phyloP scores from a whole-genome alignment of 1,284 basidiomycete species.

The Ustilago curta region DNA sequence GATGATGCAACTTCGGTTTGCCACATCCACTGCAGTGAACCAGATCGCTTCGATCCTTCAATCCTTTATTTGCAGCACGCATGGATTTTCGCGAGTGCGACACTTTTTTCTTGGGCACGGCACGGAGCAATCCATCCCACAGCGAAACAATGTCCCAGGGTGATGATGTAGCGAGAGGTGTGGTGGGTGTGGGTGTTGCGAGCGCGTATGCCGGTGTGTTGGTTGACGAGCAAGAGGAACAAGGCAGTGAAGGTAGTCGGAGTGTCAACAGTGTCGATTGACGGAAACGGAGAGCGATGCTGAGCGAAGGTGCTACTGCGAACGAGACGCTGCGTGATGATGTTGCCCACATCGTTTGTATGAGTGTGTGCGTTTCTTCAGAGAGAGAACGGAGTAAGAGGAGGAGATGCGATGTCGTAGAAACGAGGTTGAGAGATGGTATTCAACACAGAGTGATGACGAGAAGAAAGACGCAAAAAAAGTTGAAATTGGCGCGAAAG shows the following conservation, averaged over 20 bases:
- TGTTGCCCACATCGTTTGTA: conserved; percentile 13
- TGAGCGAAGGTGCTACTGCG: conserved; percentile 2
- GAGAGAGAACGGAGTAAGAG: too few relatives aligned
- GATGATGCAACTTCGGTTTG: conserved; percentile 71
- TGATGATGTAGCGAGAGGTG: not conserved
- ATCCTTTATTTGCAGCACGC: conserved; percentile 91
- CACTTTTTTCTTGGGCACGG: conserved; percentile 93
- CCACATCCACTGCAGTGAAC: conserved; percentile 18
- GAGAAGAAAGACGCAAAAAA: conserved; percentile 12
- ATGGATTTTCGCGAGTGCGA: conserved; percentile 95
- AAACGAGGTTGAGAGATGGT: not conserved
- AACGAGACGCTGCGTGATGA: not conserved
- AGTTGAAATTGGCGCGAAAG: not conserved
- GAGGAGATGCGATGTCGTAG: not conserved
- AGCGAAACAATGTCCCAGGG: conserved; percentile 72
- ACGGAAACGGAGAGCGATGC: conserved; percentile 6
- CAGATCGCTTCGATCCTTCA: conserved; percentile 90
- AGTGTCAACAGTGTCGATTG: conserved; percentile 3
- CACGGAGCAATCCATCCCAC: conserved; percentile 86
- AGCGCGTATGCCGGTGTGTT: conserved; percentile 24
- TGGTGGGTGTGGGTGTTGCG: not conserved
- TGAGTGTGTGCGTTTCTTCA: not conserved
- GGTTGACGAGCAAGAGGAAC: conserved; percentile 2
- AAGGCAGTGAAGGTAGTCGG: conserved; percentile 1
- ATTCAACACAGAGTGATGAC: not conserved